These are phyloP conservation scores for Apiotrichum gracile DNA, from an alignment of 1,284 basidiomycete genomes.

Conservation along the genomic window DNA sequence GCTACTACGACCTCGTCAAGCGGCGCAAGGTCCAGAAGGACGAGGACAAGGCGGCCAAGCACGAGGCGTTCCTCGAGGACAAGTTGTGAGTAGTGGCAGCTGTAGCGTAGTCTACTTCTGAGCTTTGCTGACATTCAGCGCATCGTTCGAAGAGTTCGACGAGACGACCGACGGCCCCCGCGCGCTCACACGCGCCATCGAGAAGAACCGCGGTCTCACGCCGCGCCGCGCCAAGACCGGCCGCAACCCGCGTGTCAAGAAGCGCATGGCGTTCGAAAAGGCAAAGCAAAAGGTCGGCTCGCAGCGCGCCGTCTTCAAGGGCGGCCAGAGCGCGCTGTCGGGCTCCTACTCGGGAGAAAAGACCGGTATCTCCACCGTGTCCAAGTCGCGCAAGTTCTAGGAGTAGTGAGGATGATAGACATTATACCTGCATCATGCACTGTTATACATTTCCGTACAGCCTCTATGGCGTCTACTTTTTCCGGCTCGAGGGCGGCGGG, in stretches of 20 bases:
- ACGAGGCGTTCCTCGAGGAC: constrained; percentile 62
- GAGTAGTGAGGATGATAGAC: not conserved
- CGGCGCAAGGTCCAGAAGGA: constrained; percentile 65
- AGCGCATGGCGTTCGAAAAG: constrained; percentile 82
- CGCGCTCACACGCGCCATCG: constrained; percentile 76
- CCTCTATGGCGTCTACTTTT: constrained; percentile 26
- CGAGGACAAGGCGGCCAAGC: constrained; percentile 68
- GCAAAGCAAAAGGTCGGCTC: constrained; percentile 84
- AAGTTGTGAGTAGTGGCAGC: constrained; percentile 54
- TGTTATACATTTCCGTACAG: not conserved
- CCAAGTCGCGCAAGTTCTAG: constrained; percentile 70
- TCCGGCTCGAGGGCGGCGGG: constrained; percentile 35
- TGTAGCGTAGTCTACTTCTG: not conserved
- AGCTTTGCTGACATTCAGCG: constrained; percentile 45
- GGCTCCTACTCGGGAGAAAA: constrained; percentile 53
- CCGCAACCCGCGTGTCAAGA: constrained; percentile 94
- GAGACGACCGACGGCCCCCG: constrained; percentile 60
- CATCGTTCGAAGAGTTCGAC: constrained; percentile 49
- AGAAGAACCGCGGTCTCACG: constrained; percentile 88
- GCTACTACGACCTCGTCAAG: constrained; percentile 84
- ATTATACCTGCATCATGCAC: not conserved
- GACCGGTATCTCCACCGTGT: constrained; percentile 74
- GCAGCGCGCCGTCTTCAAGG: constrained; percentile 83
- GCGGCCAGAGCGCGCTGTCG: constrained; percentile 56
- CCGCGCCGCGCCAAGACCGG: constrained; percentile 75